phyloP scores from a whole-genome alignment of 441 rosid genomes.

The Breynia disticha region DNA sequence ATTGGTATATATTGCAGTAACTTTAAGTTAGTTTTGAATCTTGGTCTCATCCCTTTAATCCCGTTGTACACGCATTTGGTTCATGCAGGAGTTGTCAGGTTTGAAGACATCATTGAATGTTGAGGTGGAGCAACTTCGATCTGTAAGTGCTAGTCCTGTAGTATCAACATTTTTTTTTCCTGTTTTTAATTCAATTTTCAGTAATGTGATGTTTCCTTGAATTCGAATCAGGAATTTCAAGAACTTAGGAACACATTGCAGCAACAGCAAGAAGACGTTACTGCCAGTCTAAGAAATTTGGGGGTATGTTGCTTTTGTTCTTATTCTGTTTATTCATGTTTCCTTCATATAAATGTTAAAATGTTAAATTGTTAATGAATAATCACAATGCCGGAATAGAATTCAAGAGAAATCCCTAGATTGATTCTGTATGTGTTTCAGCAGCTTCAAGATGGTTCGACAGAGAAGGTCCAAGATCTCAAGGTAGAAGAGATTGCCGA shows the following conservation, averaged over 20 bases:
- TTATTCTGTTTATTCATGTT: not conserved
- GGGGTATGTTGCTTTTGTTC: constrained; percentile 38
- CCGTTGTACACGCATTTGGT: not conserved
- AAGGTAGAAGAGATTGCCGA: constrained; percentile 22
- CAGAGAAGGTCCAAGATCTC: constrained; percentile 22
- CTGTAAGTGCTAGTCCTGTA: constrained; percentile 27
- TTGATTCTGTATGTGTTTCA: constrained; percentile 13
- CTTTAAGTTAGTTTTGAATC: too few relatives aligned
- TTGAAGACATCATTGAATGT: constrained; percentile 57
- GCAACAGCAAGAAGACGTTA: constrained; percentile 76
- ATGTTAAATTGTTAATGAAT: not conserved
- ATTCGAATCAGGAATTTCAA: constrained; percentile 53
- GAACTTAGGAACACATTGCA: constrained; percentile 60
- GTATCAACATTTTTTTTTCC: not conserved
- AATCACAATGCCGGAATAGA: too few relatives aligned
- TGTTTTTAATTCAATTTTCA: not conserved
- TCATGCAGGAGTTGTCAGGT: constrained; percentile 60
- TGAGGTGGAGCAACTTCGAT: constrained; percentile 77
- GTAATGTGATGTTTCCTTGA: too few relatives aligned
- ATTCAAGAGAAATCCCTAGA: not conserved
- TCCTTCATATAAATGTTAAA: not conserved
- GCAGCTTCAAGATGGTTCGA: constrained; percentile 51
- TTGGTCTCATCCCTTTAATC: not conserved
- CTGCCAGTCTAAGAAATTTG: constrained; percentile 50
- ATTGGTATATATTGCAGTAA: too few relatives aligned